Evolutionary conservation across 106 monocot species (phyloP).

Genomic region (Cymbidium sinense): DNA sequence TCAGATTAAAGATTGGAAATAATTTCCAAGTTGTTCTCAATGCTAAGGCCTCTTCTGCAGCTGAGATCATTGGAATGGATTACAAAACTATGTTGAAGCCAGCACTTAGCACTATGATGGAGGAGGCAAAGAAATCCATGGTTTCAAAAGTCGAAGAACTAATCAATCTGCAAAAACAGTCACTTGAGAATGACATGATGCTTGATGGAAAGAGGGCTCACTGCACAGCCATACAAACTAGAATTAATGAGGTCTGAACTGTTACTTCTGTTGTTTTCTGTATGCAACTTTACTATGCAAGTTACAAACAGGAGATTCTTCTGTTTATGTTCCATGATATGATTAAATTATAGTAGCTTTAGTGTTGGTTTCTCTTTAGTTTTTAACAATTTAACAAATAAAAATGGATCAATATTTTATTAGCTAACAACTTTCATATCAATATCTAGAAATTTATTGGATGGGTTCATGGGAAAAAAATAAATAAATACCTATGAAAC

Average conservation of each 20-base stretch:
- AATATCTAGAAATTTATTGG: not conserved
- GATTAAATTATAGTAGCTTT: not conserved
- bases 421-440: not conserved
- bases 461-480: not conserved
- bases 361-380: not conserved
- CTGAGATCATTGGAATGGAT: constrained; percentile 51
- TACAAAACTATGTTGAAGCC: constrained; percentile 73
- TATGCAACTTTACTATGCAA: not conserved
- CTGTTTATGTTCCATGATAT: not conserved
- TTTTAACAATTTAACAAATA: not conserved
- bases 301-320: not conserved
- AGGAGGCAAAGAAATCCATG: constrained; percentile 48
- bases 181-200: constrained; percentile 35
- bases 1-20: constrained; percentile 68
- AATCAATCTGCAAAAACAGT: constrained; percentile 41
- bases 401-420: not conserved
- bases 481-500: too few relatives aligned
- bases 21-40: constrained; percentile 58
- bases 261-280: not conserved
- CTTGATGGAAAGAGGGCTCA: constrained; percentile 49
- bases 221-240: constrained; percentile 32
- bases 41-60: constrained; percentile 58
- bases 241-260: constrained; percentile 49
- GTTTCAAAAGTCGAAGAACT: constrained; percentile 53
- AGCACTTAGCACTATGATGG: constrained; percentile 43